phyloP scores from a whole-genome alignment of 305 asterid species.

The Fraxinus sp. region DNA sequence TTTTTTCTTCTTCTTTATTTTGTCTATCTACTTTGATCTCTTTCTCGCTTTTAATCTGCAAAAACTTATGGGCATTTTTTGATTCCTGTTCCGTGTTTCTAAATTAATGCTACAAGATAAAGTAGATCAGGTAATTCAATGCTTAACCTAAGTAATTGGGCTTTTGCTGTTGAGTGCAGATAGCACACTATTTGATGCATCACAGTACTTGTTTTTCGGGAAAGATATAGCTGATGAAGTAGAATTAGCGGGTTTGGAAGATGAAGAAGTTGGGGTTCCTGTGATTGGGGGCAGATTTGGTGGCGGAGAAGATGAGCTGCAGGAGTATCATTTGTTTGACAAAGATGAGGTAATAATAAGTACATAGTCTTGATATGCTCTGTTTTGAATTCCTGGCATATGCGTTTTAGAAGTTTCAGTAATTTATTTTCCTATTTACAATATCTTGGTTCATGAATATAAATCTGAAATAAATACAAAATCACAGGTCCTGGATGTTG shows the following conservation, averaged over 20 bases:
- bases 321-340: slow-evolving; percentile 78
- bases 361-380: not conserved
- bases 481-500: not conserved
- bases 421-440: not conserved
- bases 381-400: not conserved
- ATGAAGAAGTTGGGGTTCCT: slow-evolving; percentile 46
- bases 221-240: slow-evolving; percentile 59
- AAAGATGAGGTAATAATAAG: slow-evolving; percentile 63
- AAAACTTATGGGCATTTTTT: not conserved
- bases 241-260: slow-evolving; percentile 77
- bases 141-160: not conserved
- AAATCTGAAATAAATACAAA: not conserved
- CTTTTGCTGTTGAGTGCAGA: slow-evolving; percentile 39
- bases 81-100: not conserved
- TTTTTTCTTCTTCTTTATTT: not conserved
- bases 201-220: slow-evolving; percentile 75
- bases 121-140: not conserved
- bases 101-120: not conserved
- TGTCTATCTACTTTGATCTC: slow-evolving; percentile 19
- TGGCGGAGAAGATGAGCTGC: slow-evolving; percentile 55
- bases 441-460: not conserved
- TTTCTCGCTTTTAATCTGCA: not conserved
- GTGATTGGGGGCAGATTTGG: slow-evolving; percentile 48
- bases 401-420: not conserved
- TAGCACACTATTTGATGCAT: slow-evolving; percentile 64